phyloP scores from a whole-genome alignment of 371 early-diverging fungal genomes.

The Mucor circinelloides region DNA sequence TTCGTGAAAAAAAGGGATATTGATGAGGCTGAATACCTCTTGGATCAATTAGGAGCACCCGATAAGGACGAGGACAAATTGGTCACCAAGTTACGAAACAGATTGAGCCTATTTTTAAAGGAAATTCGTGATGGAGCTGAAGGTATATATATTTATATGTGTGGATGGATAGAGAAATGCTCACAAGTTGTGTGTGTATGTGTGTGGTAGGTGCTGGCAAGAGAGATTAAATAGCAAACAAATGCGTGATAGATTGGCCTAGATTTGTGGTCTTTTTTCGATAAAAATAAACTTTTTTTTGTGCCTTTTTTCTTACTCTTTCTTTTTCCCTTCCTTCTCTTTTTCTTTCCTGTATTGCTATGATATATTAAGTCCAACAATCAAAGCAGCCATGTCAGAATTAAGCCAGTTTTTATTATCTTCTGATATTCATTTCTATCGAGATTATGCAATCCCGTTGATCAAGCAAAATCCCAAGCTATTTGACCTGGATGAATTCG shows the following conservation, averaged over 20 bases:
- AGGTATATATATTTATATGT: too few species aligned
- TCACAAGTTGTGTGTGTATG: background rate
- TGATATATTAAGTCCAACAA: constrained; percentile 1
- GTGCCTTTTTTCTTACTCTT: background rate
- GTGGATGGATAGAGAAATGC: background rate
- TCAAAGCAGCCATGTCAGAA: constrained; percentile 5
- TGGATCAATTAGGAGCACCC: constrained; percentile 52
- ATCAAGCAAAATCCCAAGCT: constrained; percentile 25
- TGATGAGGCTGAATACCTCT: constrained; percentile 59
- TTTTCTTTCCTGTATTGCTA: constrained; percentile 5
- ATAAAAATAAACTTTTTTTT: constrained; percentile 8
- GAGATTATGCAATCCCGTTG: constrained; percentile 37
- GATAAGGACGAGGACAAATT: constrained; percentile 46
- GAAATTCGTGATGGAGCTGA: constrained; percentile 56
- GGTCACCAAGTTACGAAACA: constrained; percentile 50
- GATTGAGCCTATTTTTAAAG: constrained; percentile 38
- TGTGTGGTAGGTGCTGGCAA: constrained; percentile 30
- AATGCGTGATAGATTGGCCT: background rate
- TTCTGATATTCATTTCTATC: constrained; percentile 41
- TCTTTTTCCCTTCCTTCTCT: background rate
- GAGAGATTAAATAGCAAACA: constrained; percentile 15
- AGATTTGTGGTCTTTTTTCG: constrained; percentile 11
- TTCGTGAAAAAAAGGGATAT: constrained; percentile 29
- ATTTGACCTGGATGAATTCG: constrained; percentile 45
- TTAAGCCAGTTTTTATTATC: constrained; percentile 36